Evolutionary conservation across 73 alveolate genomes (phyloP).

Genomic region (Tetrahymena elliotti): DNA sequence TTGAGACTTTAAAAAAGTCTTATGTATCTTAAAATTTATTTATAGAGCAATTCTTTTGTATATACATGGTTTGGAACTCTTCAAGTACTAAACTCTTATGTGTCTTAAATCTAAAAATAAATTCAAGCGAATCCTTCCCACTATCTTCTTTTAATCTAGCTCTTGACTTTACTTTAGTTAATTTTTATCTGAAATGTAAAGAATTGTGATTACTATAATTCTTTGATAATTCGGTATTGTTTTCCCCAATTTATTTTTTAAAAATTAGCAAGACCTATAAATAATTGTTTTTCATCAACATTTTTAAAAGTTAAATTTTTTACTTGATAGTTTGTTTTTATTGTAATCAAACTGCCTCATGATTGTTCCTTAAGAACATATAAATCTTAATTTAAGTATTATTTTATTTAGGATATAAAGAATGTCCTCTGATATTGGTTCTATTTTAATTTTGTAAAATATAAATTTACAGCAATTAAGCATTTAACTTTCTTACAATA

Average conservation of each 20-base stretch:
- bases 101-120: background rate
- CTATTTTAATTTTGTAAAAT: background rate
- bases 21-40: background rate
- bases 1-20: background rate
- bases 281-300: background rate
- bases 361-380: background rate
- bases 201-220: background rate
- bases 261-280: background rate
- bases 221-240: background rate
- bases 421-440: background rate
- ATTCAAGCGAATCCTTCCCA: conserved; percentile 1
- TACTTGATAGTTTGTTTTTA: background rate
- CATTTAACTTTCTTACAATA: background rate
- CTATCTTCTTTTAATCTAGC: background rate
- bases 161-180: background rate
- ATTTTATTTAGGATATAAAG: background rate
- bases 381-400: background rate
- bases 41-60: background rate
- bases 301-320: no score
- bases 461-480: background rate
- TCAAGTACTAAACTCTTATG: background rate
- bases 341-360: no score
- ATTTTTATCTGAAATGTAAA: no score
- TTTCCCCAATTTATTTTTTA: background rate
- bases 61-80: background rate